phyloP scores from a whole-genome alignment of 306 rosid genomes.

The Vigna mungo region DNA sequence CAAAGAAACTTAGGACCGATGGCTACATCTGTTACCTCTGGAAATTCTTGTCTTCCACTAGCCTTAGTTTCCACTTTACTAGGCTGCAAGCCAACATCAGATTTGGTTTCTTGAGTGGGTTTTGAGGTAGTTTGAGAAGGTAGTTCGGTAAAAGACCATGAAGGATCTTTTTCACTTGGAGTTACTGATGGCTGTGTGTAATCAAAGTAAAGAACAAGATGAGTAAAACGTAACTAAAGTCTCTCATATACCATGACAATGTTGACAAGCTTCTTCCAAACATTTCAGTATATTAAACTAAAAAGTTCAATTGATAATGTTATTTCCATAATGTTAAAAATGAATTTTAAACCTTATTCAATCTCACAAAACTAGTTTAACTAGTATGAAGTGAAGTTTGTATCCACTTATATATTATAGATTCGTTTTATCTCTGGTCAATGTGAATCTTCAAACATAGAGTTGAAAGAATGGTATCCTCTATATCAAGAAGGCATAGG shows the following conservation, averaged over 20 bases:
- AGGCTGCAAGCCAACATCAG: constrained; percentile 47
- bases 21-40: constrained; percentile 57
- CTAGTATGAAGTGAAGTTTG: no score
- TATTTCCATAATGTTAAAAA: not conserved
- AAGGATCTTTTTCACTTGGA: constrained; percentile 47
- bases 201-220: constrained; percentile 34
- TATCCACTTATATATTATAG: no score
- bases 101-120: constrained; percentile 48
- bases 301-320: not conserved
- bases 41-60: constrained; percentile 71
- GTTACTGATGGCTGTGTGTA: constrained; percentile 49
- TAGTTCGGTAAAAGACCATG: constrained; percentile 41
- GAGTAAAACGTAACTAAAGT: constrained; percentile 15
- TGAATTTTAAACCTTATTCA: no score
- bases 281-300: not conserved
- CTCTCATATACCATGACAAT: not conserved
- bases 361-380: no score
- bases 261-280: not conserved
- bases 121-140: constrained; percentile 51
- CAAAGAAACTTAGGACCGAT: constrained; percentile 14
- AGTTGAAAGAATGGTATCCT: not conserved
- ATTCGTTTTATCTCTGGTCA: no score
- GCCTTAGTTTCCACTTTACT: constrained; percentile 46
- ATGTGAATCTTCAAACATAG: no score
- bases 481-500: not conserved